Percentiles rank a stretch among this genome's conserved stretches.
These are phyloP conservation scores for Dendrobium huoshanense DNA, from an alignment of 106 monocot species.

Conservation along the genomic window DNA sequence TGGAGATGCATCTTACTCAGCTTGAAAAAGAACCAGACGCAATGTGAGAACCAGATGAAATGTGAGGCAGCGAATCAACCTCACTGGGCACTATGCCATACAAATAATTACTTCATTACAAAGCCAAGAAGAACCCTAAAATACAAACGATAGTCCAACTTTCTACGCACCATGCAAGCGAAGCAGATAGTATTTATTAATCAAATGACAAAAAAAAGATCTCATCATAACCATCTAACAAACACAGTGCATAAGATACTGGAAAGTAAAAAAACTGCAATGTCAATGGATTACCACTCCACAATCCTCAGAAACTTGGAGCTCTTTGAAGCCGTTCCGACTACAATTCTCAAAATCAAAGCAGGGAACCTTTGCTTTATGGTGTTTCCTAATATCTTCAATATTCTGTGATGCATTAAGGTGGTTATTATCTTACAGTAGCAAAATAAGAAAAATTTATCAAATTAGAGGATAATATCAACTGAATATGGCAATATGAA, in stretches of 20 bases:
- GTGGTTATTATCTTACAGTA: background rate
- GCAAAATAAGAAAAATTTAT: background rate
- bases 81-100: background rate
- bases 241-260: background rate
- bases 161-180: background rate
- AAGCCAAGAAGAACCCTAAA: background rate
- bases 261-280: slow-evolving; percentile 5
- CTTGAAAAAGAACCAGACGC: background rate
- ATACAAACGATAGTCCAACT: background rate
- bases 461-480: background rate
- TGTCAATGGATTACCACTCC: slow-evolving; percentile 69
- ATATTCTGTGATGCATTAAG: slow-evolving; percentile 56
- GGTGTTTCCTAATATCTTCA: slow-evolving; percentile 71
- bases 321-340: slow-evolving; percentile 79
- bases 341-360: slow-evolving; percentile 95
- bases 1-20: background rate
- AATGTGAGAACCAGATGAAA: background rate
- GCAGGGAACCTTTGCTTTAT: slow-evolving; percentile 79
- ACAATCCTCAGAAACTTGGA: slow-evolving; percentile 94
- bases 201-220: background rate
- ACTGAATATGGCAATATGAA: background rate
- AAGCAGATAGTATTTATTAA: background rate
- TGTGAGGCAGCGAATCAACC: background rate
- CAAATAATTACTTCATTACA: background rate
- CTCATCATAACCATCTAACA: background rate